Conservation (phyloP, 768 basidiomycete species). For the Termitomyces sp. region DNA sequence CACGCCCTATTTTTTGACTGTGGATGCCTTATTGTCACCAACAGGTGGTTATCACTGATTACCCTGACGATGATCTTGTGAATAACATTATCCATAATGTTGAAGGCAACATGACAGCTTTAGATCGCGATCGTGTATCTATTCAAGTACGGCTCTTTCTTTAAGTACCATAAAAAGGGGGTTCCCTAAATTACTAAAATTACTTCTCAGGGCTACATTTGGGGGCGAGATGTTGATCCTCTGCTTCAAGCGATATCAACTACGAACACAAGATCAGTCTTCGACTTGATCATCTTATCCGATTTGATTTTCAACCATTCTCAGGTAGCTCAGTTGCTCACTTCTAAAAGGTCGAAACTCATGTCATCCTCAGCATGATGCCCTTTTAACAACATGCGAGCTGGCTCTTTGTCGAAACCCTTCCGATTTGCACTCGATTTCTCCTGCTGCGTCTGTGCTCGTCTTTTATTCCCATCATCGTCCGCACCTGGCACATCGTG, state of each 20-base stretch:
- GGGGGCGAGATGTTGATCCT: slow-evolving; percentile 56
- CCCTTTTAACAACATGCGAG: slow-evolving; percentile 72
- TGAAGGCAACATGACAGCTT: slow-evolving; percentile 40
- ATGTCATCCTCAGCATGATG: slow-evolving; percentile 55
- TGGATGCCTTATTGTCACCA: not conserved
- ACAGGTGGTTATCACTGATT: slow-evolving; percentile 86
- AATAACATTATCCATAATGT: slow-evolving; percentile 75
- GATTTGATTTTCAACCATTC: slow-evolving; percentile 96
- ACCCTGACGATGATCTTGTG: slow-evolving; percentile 74
- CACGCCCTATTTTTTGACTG: not conserved
- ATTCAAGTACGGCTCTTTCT: slow-evolving; percentile 18
- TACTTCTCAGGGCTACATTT: slow-evolving; percentile 65
- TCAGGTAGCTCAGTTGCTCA: slow-evolving; percentile 44
- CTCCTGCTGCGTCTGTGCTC: slow-evolving; percentile 36
- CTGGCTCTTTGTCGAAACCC: slow-evolving; percentile 22
- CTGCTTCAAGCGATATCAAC: slow-evolving; percentile 31
- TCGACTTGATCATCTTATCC: slow-evolving; percentile 82
- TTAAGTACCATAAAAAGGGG: not conserved
- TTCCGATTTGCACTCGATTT: slow-evolving; percentile 1
- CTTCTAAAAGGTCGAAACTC: not conserved
- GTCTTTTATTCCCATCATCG: slow-evolving; percentile 90
- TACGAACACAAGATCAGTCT: slow-evolving; percentile 24
- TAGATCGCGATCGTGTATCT: slow-evolving; percentile 28
- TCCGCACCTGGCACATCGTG: slow-evolving; percentile 75
- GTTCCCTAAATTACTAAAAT: not conserved